Base-by-base conservation (phyloP, 2,329 filamentous ascomycete genomes). In the Nannizziopsis barbatae region DNA sequence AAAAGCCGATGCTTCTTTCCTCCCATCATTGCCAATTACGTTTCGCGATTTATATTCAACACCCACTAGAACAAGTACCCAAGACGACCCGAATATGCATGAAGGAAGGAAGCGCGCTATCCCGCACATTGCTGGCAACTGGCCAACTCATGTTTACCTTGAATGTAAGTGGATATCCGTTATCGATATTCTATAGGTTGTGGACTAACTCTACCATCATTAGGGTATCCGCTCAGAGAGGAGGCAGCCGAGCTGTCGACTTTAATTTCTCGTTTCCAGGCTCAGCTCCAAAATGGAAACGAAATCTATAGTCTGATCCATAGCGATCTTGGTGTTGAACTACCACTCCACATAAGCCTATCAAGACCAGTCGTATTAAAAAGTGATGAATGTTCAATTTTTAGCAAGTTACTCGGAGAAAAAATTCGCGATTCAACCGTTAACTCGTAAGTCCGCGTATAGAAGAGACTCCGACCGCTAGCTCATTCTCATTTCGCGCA, bases 31-130 rank as follows among this genome's bases (percentile, higher is more conserved):
- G 17, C 90, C 89, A 7, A 66, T 80, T 10, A 71, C 78, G 48
- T 96, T 98, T 65, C 85, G 88, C 64, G 85, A 95, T 64, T 75
- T 96, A 47, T 96, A 98, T 67, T 84, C 89, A 22, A 83, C 85
- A 9, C 85, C 81, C 36, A 81, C 85, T 45, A 80, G 90, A 53
- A 73, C 84, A 53, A 86, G 84, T 65, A 82, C 83, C 36, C 75
- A 73, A 57, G 92, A 96, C 66, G 84, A 95, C 61, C 88, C 90
- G 1, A 74, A 75, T 51, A 72, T 96, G 50, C 92, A 98, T 64
- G 84, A 83, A 30, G 92, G 92, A 47, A 81, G 90, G 40, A 86
- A 82, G 61, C 79, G 92, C 37, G 77, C 83, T 50, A 84, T 80
- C 42, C 89, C 90, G 18, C 92, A 98, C 66, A 73, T 90, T 20